Conservation (phyloP, 2,329 filamentous ascomycete genomes). For the Aspergillus spinulosporus region DNA sequence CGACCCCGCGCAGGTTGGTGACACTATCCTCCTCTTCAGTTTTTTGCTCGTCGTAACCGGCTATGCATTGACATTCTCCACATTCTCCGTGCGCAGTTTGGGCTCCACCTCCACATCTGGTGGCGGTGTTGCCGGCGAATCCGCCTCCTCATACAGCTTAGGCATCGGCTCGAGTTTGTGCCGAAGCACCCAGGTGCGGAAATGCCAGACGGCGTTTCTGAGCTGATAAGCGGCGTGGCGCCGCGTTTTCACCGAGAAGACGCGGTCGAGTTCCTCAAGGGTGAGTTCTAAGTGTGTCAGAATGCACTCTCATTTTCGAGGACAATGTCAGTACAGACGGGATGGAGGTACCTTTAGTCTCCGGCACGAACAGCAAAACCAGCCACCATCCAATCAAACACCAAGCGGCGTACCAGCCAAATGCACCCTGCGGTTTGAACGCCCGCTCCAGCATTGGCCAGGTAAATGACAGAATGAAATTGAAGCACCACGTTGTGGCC, state of each 20-base stretch:
- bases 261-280: slow-evolving; percentile 52
- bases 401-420: slow-evolving; percentile 52
- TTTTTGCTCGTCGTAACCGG: background rate
- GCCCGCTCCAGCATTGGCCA: slow-evolving; percentile 53
- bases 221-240: slow-evolving; percentile 42
- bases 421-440: slow-evolving; percentile 54
- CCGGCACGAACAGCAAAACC: slow-evolving; percentile 36
- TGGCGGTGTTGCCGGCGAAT: background rate
- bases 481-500: slow-evolving; percentile 62
- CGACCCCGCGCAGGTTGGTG: background rate
- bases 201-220: slow-evolving; percentile 42
- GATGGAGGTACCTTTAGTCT: slow-evolving; percentile 32
- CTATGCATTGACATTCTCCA: background rate
- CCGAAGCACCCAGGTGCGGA: slow-evolving; percentile 41
- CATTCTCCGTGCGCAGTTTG: background rate
- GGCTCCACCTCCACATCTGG: background rate
- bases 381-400: slow-evolving; percentile 46
- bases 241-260: slow-evolving; percentile 54
- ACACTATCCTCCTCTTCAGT: background rate
- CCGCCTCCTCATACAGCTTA: slow-evolving; percentile 31
- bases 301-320: background rate
- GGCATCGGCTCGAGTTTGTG: slow-evolving; percentile 23
- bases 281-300: slow-evolving; percentile 37
- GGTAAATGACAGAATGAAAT: slow-evolving; percentile 55
- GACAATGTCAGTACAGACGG: background rate